phyloP scores from a whole-genome alignment of 257 asterid species.

The Fraxinus pennsylvanica region DNA sequence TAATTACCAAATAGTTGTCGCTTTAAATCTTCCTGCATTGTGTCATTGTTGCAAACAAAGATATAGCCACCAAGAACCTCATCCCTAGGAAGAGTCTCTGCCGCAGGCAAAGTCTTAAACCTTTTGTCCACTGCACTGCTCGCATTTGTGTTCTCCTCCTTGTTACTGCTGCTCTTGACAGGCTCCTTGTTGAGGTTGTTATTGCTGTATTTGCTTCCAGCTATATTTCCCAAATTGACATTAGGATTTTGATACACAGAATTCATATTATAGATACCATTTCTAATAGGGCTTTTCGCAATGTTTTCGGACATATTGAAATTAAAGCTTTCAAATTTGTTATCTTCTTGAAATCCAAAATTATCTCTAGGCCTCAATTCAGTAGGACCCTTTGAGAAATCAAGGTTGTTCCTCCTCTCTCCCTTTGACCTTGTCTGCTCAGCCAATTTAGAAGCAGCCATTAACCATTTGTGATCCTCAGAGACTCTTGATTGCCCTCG shows the following conservation, averaged over 20 bases:
- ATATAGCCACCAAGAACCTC: constrained; percentile 96
- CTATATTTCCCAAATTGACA: constrained; percentile 42
- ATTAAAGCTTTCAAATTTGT: constrained; percentile 75
- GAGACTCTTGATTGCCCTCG: constrained; percentile 86
- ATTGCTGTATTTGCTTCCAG: constrained; percentile 45
- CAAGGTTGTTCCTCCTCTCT: constrained; percentile 79
- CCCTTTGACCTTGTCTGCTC: constrained; percentile 78
- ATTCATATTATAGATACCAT: constrained; percentile 57
- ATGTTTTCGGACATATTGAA: constrained; percentile 64
- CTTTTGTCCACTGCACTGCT: constrained; percentile 71
- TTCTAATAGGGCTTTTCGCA: constrained; percentile 43
- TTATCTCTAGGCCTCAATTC: constrained; percentile 68
- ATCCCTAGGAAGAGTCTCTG: constrained; percentile 89
- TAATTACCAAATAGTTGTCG: constrained; percentile 83
- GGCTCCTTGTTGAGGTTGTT: constrained; percentile 56
- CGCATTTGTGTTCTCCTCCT: constrained; percentile 43
- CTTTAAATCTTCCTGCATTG: constrained; percentile 96
- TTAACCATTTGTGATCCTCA: constrained; percentile 86
- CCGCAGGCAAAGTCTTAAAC: constrained; percentile 93
- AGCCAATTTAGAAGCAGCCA: constrained; percentile 85
- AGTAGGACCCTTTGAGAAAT: constrained; percentile 69
- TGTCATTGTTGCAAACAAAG: constrained; percentile 96
- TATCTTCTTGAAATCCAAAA: constrained; percentile 66
- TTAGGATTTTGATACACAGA: constrained; percentile 62
- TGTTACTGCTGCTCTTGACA: constrained; percentile 30